These are phyloP conservation scores for Aspergillus terreus DNA, from an alignment of 2,329 filamentous ascomycete genomes.

Conservation along the genomic window DNA sequence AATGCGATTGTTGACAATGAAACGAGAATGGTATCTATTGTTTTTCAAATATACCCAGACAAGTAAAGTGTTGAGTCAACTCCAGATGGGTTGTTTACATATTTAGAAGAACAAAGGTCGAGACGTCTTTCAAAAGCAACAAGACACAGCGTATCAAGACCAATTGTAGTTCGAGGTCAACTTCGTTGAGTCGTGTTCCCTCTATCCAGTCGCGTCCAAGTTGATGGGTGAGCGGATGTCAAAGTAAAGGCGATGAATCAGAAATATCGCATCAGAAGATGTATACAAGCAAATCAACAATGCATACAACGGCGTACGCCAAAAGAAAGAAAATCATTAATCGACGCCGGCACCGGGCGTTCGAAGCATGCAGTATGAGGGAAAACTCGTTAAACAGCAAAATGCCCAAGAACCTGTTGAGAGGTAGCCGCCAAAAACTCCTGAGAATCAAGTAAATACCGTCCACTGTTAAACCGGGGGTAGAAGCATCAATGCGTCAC, in stretches of 20 bases:
- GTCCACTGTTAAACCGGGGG: conserved; percentile 22
- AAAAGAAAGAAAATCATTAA: conserved; percentile 13
- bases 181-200: not conserved
- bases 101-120: not conserved
- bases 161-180: not conserved
- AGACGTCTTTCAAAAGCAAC: not conserved
- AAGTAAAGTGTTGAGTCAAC: not conserved
- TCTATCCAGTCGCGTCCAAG: not conserved
- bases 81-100: not conserved
- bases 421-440: conserved; percentile 38
- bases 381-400: conserved; percentile 8
- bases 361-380: not conserved
- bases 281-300: not conserved
- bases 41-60: not conserved
- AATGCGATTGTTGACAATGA: not conserved
- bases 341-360: not conserved
- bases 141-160: not conserved
- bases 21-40: not conserved
- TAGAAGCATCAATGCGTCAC: conserved; percentile 14
- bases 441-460: conserved; percentile 24
- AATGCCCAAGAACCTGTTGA: conserved; percentile 37
- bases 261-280: not conserved
- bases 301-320: not conserved
- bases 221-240: not conserved
- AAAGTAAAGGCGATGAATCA: not conserved